A percentile compares a stretch with the other conserved stretches of the same genome.
phyloP scores from a whole-genome alignment of 768 basidiomycete genomes.

The Wakefieldia striispora region DNA sequence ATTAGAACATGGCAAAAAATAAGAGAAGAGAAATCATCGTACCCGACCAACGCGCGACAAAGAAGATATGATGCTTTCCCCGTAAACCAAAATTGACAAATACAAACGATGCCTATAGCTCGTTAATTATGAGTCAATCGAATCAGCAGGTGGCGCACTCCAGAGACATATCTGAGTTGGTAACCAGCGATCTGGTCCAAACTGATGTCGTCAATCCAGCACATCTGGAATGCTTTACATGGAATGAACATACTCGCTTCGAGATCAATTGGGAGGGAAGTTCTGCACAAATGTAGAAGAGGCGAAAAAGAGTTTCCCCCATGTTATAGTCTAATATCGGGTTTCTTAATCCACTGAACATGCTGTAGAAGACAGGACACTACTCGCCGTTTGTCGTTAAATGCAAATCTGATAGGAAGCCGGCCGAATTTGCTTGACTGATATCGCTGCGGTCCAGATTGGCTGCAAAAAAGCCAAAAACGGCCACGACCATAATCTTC shows the following conservation, averaged over 20 bases:
- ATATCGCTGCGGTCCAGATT: slow-evolving; percentile 56
- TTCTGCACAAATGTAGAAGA: slow-evolving; percentile 53
- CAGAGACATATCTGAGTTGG: slow-evolving; percentile 56
- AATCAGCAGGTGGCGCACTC: slow-evolving; percentile 27
- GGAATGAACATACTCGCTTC: slow-evolving; percentile 42
- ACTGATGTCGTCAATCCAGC: slow-evolving; percentile 22
- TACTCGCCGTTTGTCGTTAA: slow-evolving; percentile 47
- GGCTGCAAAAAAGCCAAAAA: slow-evolving; percentile 54
- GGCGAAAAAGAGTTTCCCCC: slow-evolving; percentile 53
- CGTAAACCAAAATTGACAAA: slow-evolving; percentile 53
- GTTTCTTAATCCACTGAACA: background rate
- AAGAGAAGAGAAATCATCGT: background rate
- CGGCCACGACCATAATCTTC: slow-evolving; percentile 57
- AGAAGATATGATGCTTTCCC: slow-evolving; percentile 49
- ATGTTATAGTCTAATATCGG: slow-evolving; percentile 46
- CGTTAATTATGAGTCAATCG: background rate
- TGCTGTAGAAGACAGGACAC: background rate
- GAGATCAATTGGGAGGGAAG: slow-evolving; percentile 63
- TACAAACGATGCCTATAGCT: slow-evolving; percentile 39
- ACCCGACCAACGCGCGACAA: slow-evolving; percentile 49
- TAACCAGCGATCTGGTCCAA: slow-evolving; percentile 66
- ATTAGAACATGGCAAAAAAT: background rate
- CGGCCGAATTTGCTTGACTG: slow-evolving; percentile 56
- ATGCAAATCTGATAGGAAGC: slow-evolving; percentile 51
- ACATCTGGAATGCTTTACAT: background rate